Evolutionary conservation across 1,284 basidiomycete genomes (phyloP).

Genomic region (Trichosporon sp.): DNA sequence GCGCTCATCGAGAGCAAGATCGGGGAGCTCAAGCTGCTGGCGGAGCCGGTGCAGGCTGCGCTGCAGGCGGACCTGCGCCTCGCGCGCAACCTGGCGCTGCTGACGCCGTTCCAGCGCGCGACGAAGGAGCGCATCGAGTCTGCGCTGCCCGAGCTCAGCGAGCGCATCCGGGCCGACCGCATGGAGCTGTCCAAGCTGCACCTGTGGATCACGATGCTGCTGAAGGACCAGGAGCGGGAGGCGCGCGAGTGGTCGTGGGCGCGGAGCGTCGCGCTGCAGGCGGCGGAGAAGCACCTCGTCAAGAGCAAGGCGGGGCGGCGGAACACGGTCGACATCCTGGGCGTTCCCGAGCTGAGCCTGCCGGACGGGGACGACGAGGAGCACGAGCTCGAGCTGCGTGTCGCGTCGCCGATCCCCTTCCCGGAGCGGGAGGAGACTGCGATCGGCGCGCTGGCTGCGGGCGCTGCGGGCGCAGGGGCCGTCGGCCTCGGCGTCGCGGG

Average conservation of each 20-base stretch:
- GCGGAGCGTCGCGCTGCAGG: conserved; percentile 65
- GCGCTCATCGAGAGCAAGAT: conserved; percentile 24
- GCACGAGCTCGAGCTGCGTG: neutral
- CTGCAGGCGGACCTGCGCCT: conserved; percentile 69
- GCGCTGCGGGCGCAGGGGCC: neutral
- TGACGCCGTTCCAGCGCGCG: conserved; percentile 78
- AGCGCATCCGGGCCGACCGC: conserved; percentile 62
- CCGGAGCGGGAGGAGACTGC: neutral
- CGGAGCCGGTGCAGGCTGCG: conserved; percentile 58
- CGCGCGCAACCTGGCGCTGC: conserved; percentile 73
- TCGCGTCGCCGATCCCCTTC: neutral
- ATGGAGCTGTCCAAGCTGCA: conserved; percentile 66
- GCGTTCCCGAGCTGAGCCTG: conserved; percentile 10
- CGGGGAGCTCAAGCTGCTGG: conserved; percentile 52
- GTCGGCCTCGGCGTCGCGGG: neutral
- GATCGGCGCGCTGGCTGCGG: neutral
- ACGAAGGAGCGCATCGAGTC: conserved; percentile 70
- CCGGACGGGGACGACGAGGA: conserved; percentile 8
- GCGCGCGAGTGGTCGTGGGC: conserved; percentile 63
- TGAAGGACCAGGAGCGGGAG: conserved; percentile 68
- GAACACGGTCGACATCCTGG: conserved; percentile 13
- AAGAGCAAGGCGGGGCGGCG: conserved; percentile 7
- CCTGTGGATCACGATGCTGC: conserved; percentile 70
- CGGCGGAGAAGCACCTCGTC: conserved; percentile 57
- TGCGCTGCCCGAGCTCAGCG: conserved; percentile 63